Base-by-base conservation (phyloP, 345 rosid species). In the Eutrema heterophyllum region DNA sequence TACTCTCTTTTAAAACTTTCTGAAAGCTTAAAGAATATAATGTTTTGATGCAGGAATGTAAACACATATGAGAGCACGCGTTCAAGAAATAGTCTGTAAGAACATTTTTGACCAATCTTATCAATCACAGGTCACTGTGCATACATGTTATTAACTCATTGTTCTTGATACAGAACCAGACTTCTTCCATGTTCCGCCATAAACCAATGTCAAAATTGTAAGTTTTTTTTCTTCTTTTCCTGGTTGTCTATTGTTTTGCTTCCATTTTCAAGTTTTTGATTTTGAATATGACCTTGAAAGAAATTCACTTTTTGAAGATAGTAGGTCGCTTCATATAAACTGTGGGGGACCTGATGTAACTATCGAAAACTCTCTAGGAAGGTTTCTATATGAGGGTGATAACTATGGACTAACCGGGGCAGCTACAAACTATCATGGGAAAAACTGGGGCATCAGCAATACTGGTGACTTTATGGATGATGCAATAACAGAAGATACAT, bases 401-500 rank as follows among this genome's bases (percentile, higher is more conserved):
- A 13, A 78, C 44, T 50, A 59, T 45, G 73, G 29, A 44, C 24
- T 9, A 15, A 67, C 70, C 24, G 51, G 59, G 13, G 60, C 78
- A 50, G 78, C 78, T 11, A 66, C 14, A 0, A 78, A 1, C 36
- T 78, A 66, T 18, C 53, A 72, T 67, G 64, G 41, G 3, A 60
- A 27, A 26, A 49, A 67, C 0, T 78, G 81, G 81, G 81, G 81
- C 60, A 67, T 65, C 12, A 78, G 81, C 65, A 78, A 53, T 46
- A 78, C 81, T 33, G 81, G 81, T 57, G 81, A 78, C 78, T 78
- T 72, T 61, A 78, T 78, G 81, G 81, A 78, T 78, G 81, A 78
- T 67, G 24, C 16, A 16, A 45, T 58, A 58, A 67, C 78, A 9
- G 74, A 53, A 67, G 81, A 72, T 53, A 72, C 54, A 41, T 78